phyloP scores from a whole-genome alignment of 331 rosid species.

The Quercus phellos region DNA sequence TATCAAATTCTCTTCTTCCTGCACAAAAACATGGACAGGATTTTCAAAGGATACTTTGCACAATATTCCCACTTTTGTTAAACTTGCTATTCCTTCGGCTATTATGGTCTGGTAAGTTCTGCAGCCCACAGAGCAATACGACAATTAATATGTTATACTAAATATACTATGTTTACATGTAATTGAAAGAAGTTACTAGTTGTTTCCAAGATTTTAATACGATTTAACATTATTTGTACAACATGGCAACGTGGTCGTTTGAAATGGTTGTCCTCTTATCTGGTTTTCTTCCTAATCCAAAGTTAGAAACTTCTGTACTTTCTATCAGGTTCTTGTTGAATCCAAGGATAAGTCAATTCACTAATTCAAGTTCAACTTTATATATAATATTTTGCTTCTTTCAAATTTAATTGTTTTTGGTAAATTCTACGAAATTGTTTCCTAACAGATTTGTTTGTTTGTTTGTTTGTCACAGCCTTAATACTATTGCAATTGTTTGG shows the following conservation, averaged over 20 bases:
- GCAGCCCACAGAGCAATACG: neutral
- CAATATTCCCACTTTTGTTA: conserved; percentile 35
- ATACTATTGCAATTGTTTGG: conserved; percentile 54
- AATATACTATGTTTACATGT: too few species aligned
- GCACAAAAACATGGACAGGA: conserved; percentile 59
- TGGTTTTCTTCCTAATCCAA: conserved; percentile 70
- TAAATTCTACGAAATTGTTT: neutral
- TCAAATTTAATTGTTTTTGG: neutral
- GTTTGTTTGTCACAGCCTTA: conserved; percentile 33
- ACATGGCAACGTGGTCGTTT: conserved; percentile 81
- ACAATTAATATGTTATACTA: too few species aligned
- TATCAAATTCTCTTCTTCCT: conserved; percentile 48
- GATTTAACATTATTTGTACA: conserved; percentile 16
- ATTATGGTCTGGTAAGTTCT: conserved; percentile 69
- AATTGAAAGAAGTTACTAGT: neutral
- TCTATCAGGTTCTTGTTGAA: conserved; percentile 43
- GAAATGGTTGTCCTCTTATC: conserved; percentile 65
- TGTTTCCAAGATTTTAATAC: neutral
- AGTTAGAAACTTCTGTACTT: conserved; percentile 68
- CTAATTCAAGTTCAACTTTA: conserved; percentile 1
- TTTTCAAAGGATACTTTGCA: conserved; percentile 52
- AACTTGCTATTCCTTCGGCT: conserved; percentile 76
- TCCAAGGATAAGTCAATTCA: too few species aligned
- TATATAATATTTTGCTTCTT: neutral
- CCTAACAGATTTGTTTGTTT: neutral